Base-by-base conservation (phyloP, 345 rosid species). In the Moricandia arvensis region DNA sequence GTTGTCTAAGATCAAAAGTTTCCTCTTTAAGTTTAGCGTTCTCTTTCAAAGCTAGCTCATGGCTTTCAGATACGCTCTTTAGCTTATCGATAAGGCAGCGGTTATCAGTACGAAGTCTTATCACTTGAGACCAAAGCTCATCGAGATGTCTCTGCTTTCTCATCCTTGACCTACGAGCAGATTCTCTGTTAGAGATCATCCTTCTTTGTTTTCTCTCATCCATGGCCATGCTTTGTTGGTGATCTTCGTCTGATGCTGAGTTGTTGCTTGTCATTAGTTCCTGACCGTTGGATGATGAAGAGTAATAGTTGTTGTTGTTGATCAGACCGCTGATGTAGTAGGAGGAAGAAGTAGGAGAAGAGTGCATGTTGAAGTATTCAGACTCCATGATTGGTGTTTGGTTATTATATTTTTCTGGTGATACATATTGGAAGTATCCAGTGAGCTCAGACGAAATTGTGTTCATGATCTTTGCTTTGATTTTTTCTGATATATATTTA, bases 181-280 rank as follows among this genome's bases (percentile, higher is more conserved):
- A 47, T n/a, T 47, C 54, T 47, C 54, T 47, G 54, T 47, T 47
- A 47, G 54, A 47, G 54, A n/a, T 15, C 54, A 47, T 47, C 54
- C 54, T 47, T 47, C 54, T 47, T 47, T 47, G 54, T 47, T 47
- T 47, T 47, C 54, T 47, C 54, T 47, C 54, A 47, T 47, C 54
- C 8, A 47, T 47, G 54, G 18, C 54, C 54, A 47, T 47, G 54
- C 54, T 68, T 13, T 80, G 79, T 62, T 90, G 66, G 35, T 71
- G 72, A n/a, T 91, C 87, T 68, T 91, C 98, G 33, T 89, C 92
- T 1, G 92, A 91, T 45, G 90, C 83, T 43, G 93, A 90, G 82
- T 87, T 85, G 86, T 79, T 88, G 86, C 96, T 88, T 7, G 85
- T 78, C 43, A 81, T 81, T 35, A 57, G 59, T 30, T 71, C 80